phyloP scores from a whole-genome alignment of 2,329 filamentous ascomycete species.

The Alternaria ethzedia region DNA sequence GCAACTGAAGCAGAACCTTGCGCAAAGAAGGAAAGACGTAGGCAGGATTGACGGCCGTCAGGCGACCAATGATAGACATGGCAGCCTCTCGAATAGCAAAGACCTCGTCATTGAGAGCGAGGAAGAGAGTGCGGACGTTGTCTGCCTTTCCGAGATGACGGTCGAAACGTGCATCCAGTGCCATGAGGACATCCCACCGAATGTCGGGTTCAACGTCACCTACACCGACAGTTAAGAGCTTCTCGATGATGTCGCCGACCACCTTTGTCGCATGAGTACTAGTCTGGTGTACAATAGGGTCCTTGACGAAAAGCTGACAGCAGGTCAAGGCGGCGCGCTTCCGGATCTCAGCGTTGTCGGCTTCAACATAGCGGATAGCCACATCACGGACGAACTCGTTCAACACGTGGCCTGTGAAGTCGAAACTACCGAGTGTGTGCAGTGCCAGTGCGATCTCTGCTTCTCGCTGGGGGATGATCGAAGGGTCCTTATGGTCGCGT shows the following conservation, averaged over 20 bases:
- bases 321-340: slow-evolving; percentile 95
- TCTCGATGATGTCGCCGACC: slow-evolving; percentile 97
- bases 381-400: slow-evolving; percentile 99
- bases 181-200: slow-evolving; percentile 83
- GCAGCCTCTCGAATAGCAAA: slow-evolving; percentile 93
- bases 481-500: slow-evolving; percentile 84
- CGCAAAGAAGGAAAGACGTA: slow-evolving; percentile 96
- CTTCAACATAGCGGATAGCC: slow-evolving; percentile 96
- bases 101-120: slow-evolving; percentile 92
- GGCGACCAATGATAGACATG: slow-evolving; percentile 92
- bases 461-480: slow-evolving; percentile 79
- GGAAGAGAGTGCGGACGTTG: slow-evolving; percentile 93
- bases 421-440: slow-evolving; percentile 96
- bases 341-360: slow-evolving; percentile 90
- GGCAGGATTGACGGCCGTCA: slow-evolving; percentile 90
- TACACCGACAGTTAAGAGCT: slow-evolving; percentile 90
- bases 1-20: slow-evolving; percentile 92
- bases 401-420: slow-evolving; percentile 85
- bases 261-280: slow-evolving; percentile 97
- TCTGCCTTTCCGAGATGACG: slow-evolving; percentile 96
- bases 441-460: slow-evolving; percentile 90
- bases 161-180: slow-evolving; percentile 92
- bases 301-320: slow-evolving; percentile 95
- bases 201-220: slow-evolving; percentile 90
- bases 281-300: slow-evolving; percentile 97